phyloP scores from a whole-genome alignment of 495 filamentous ascomycete genomes.

The Penicillium pancosmium region DNA sequence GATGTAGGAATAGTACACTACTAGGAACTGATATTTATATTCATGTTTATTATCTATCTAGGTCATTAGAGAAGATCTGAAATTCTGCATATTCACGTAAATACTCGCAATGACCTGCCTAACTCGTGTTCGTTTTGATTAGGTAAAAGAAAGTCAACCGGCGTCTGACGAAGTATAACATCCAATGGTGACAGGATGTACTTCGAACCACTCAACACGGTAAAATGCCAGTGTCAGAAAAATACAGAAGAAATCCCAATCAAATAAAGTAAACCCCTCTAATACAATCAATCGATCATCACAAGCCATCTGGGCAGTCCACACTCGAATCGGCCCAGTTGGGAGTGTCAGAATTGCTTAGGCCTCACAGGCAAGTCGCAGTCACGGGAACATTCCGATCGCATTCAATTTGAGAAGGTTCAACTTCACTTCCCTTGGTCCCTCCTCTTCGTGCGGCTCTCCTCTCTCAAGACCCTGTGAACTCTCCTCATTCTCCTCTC shows the following conservation, averaged over 20 bases:
- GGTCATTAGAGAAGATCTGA: too few relatives aligned
- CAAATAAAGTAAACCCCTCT: not conserved
- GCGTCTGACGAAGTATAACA: constrained; percentile 17
- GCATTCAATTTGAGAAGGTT: not conserved
- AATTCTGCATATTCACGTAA: too few relatives aligned
- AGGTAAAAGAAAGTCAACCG: constrained; percentile 18
- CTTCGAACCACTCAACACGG: constrained; percentile 1
- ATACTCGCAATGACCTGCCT: not conserved
- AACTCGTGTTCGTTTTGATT: constrained; percentile 12
- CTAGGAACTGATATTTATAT: too few relatives aligned
- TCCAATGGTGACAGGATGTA: constrained; percentile 6
- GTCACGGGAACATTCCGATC: constrained; percentile 37
- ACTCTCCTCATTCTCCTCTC: constrained; percentile 4
- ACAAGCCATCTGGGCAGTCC: constrained; percentile 3
- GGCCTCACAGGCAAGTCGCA: constrained; percentile 16
- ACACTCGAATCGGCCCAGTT: constrained; percentile 27
- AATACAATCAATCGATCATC: not conserved
- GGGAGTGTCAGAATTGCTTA: constrained; percentile 20
- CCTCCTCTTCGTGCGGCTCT: constrained; percentile 2
- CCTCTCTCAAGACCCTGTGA: not conserved
- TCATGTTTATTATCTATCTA: too few relatives aligned
- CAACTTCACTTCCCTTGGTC: not conserved
- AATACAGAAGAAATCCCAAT: not conserved
- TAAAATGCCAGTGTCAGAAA: not conserved
- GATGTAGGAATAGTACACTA: not conserved